phyloP scores from a whole-genome alignment of 192 early-diverging fungal genomes.

The Entomortierella beljakovae region DNA sequence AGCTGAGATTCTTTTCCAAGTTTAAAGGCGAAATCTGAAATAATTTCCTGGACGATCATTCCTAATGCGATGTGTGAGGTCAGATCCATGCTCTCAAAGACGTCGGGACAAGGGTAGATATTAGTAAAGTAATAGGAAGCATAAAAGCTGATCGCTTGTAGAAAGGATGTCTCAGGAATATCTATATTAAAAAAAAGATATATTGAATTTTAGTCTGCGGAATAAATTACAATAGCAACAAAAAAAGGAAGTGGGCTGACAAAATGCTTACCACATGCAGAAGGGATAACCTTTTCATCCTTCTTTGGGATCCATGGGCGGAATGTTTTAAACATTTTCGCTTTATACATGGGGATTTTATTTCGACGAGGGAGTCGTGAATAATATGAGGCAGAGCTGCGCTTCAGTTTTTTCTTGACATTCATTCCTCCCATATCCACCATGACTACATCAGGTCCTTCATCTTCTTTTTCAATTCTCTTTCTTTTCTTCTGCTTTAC shows the following conservation, averaged over 20 bases:
- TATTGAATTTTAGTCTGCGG: not conserved
- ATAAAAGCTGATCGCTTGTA: conserved; percentile 41
- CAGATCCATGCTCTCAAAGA: conserved; percentile 46
- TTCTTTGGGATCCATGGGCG: conserved; percentile 18
- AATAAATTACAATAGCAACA: not conserved
- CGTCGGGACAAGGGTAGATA: conserved; percentile 22
- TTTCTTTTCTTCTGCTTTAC: no score
- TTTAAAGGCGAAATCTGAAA: conserved; percentile 42
- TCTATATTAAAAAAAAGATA: conserved; percentile 13
- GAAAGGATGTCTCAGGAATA: conserved; percentile 29
- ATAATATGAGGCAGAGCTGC: no score
- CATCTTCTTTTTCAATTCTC: no score
- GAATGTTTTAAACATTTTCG: conserved; percentile 17
- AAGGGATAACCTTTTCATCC: conserved; percentile 13
- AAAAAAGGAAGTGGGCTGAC: not conserved
- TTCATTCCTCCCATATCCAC: no score
- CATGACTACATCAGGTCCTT: no score
- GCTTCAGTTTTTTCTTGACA: no score
- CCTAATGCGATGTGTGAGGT: conserved; percentile 40
- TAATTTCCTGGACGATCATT: conserved; percentile 48
- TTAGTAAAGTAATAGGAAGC: conserved; percentile 46
- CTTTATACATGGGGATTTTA: conserved; percentile 13
- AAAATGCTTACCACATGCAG: conserved; percentile 29
- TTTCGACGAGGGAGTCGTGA: no score
- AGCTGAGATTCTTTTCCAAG: conserved; percentile 21